These are phyloP conservation scores for Linanthus parryae DNA, from an alignment of 148 eudicot species.

Conservation along the genomic window DNA sequence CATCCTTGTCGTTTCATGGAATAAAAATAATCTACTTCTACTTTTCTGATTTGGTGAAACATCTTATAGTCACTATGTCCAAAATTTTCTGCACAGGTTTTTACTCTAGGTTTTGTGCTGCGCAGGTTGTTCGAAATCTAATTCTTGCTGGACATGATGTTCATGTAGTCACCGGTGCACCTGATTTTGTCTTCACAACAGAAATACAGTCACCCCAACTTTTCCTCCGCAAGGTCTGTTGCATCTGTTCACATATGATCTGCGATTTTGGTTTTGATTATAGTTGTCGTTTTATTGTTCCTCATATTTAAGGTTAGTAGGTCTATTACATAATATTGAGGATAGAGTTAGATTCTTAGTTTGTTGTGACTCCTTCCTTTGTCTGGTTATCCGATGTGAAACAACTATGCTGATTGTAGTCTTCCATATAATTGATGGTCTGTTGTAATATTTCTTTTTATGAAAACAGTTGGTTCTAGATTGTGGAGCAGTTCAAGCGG, in stretches of 20 bases:
- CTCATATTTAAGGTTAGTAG: too few species aligned
- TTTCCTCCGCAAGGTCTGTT: constrained; percentile 78
- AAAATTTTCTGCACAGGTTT: too few species aligned
- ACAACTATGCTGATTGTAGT: not conserved
- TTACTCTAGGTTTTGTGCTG: constrained; percentile 8
- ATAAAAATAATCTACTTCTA: too few species aligned
- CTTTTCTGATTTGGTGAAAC: too few species aligned
- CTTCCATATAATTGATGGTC: too few species aligned
- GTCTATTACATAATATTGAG: too few species aligned
- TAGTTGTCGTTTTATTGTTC: not conserved
- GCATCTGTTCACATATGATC: too few species aligned
- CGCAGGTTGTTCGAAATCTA: constrained; percentile 81
- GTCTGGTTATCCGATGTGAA: not conserved
- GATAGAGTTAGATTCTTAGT: not conserved
- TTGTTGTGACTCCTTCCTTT: not conserved
- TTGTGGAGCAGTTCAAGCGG: constrained; percentile 99
- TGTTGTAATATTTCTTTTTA: constrained; percentile 6
- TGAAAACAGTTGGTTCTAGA: constrained; percentile 71
- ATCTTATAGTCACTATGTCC: too few species aligned
- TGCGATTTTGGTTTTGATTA: too few species aligned
- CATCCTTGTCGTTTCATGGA: too few species aligned
- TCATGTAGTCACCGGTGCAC: constrained; percentile 94
- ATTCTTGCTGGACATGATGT: constrained; percentile 94
- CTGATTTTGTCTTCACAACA: constrained; percentile 91
- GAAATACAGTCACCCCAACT: constrained; percentile 91